Conservation (phyloP, 768 basidiomycete species). For the Suillus cothurnatus region DNA sequence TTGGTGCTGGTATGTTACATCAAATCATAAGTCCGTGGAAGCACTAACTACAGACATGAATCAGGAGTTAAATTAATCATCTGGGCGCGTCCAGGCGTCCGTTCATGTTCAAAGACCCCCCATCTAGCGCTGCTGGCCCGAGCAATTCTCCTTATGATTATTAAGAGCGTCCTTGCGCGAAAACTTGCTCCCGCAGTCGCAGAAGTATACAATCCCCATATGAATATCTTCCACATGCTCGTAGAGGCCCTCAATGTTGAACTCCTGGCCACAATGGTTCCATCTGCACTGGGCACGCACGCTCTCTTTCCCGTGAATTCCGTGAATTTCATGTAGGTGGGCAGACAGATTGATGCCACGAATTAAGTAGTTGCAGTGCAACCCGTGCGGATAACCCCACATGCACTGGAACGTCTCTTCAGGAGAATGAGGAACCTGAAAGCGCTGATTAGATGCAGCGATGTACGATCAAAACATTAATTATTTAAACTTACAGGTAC, state of each 20-base stretch:
- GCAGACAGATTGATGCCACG: neutral
- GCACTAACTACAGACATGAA: neutral
- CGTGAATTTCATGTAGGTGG: neutral
- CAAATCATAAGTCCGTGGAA: neutral
- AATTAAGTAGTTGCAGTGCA: conserved; percentile 1
- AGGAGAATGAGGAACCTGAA: neutral
- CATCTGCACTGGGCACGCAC: neutral
- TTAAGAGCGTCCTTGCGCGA: neutral
- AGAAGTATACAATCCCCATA: neutral
- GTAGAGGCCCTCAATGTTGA: neutral
- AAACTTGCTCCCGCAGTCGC: neutral
- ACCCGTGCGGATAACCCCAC: neutral
- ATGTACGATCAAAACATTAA: neutral
- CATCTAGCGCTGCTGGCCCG: neutral
- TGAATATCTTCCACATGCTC: neutral
- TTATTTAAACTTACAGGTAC: neutral
- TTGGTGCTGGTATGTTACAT: neutral
- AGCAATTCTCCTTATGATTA: neutral
- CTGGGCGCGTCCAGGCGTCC: neutral
- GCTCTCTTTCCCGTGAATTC: neutral
- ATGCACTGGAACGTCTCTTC: conserved; percentile 1
- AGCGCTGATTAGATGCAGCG: neutral
- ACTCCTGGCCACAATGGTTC: neutral
- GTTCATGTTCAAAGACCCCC: neutral
- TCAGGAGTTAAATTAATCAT: neutral